phyloP scores from a whole-genome alignment of 352 stramenopile genomes.

The Phytophthora pinifolia region DNA sequence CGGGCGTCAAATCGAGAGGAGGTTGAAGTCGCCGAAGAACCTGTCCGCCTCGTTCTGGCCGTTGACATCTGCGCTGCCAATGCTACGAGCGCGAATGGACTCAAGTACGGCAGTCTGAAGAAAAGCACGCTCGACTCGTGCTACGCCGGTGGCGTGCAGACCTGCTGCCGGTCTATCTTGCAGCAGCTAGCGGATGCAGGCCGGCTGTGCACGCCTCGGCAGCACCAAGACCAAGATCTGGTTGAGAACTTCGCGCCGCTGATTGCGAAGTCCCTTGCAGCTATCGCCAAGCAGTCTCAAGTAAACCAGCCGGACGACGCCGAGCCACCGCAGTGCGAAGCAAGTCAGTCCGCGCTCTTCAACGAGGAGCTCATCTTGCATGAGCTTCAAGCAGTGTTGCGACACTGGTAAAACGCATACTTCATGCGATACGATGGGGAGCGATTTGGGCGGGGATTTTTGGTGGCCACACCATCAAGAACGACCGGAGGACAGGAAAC shows the following conservation, averaged over 20 bases:
- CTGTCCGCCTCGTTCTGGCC: constrained; percentile 45
- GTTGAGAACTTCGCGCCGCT: constrained; percentile 51
- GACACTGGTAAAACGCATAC: constrained; percentile 28
- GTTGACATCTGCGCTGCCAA: constrained; percentile 48
- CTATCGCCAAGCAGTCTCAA: constrained; percentile 36
- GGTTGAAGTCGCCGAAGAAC: constrained; percentile 1
- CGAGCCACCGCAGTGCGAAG: not conserved
- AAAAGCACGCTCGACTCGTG: constrained; percentile 57
- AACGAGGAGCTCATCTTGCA: constrained; percentile 30
- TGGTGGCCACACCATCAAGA: constrained; percentile 42
- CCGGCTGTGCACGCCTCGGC: constrained; percentile 46
- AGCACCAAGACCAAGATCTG: constrained; percentile 56
- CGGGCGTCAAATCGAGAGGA: constrained; percentile 13
- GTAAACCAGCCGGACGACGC: not conserved
- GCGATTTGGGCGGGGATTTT: constrained; percentile 14
- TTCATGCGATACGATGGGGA: constrained; percentile 16
- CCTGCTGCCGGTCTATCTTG: constrained; percentile 44
- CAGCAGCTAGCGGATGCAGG: constrained; percentile 49
- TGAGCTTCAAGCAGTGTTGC: constrained; percentile 30
- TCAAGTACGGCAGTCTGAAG: constrained; percentile 58
- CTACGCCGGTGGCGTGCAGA: constrained; percentile 39
- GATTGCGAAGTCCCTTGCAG: constrained; percentile 49
- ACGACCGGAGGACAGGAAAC: constrained; percentile 23
- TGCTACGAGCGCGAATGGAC: not conserved
- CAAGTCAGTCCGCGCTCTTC: constrained; percentile 11